Base-by-base conservation (phyloP, 768 basidiomycete species). In the Serendipita sp. region DNA sequence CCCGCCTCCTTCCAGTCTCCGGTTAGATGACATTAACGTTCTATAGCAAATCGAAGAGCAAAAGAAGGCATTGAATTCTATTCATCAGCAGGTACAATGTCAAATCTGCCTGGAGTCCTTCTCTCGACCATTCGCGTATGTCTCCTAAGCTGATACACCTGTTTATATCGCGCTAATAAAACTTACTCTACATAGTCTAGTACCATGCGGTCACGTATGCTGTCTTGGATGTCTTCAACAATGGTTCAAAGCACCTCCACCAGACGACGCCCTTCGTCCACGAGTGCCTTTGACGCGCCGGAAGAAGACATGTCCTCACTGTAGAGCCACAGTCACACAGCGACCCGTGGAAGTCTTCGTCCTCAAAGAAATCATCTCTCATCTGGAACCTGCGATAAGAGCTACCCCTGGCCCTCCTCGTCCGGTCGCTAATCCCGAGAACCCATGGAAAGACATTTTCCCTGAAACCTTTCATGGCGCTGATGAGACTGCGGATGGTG, bases 141-240 rank as follows among this genome's bases (percentile, higher is more conserved):
- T n/a, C 7, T 51, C 5, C n/a, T 8, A 8, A 18, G 48, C 5
- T 51, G 48, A 18, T 18, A n/a, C 16, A 32, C 8, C 28, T 28
- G 35, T 60, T 52, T 41, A 18, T 52, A 10, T 7, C 16, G 7
- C 7, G 48, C 32, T 32, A n/a, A 52, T 23, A 16, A 52, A 52
- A 72, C 77, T 85, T 71, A 82, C 80, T 67, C 88, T 89, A 0
- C 90, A 82, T 67, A 83, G 86, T 0, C 81, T 89, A 18, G 79
- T 85, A 0, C 87, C 88, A 0, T 90, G 88, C 65, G 88, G 88
- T 3, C 87, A 89, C 67, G 76, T 86, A 56, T 81, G 82, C 2
- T 90, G 66, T 70, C 73, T 15, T 89, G 89, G 32, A 34, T 70
- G 70, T 70, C 82, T 91, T 10, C 78, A 90, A 16, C 78, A 79